Base-by-base conservation (phyloP, 495 filamentous ascomycete species). In the Umbilicaria muhlenbergii region DNA sequence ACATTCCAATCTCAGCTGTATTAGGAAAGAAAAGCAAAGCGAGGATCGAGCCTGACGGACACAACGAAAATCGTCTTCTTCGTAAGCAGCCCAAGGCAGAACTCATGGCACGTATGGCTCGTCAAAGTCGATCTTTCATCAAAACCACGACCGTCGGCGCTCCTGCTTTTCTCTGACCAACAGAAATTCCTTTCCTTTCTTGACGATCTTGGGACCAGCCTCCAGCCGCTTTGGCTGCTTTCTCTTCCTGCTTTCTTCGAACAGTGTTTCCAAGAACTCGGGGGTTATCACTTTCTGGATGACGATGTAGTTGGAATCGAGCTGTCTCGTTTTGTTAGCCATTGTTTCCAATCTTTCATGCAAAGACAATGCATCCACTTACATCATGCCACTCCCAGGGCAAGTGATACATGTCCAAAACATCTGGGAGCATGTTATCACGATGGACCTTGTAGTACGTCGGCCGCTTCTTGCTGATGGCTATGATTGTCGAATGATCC, bases 281-380 rank as follows among this genome's bases (percentile, higher is more conserved):
- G 86, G 77, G 34, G 69, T 67, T 47, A 88, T 75, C 76, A 75
- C 86, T 42, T 73, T 67, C 58, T 83, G 83, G 67, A 88, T 84
- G 43, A 88, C 60, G 43, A 88, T 68, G 48, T 76, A 86, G 42
- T 81, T 75, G 39, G 71, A 67, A 48, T 88, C 80, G 63, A 71
- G 52, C 57, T 61, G 32, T 32, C 16, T 31, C 34, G 2, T 48
- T 63, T 53, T 62, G 61, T 52, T 7, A 39, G 15, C 14, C 17
- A 38, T 14, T 50, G 5, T 28, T 19, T 11, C 37, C 18, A 13
- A 11, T 15, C 19, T 21, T 28, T 28, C 1, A 6, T 6, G 24
- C 24, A 28, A 28, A 28, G 24, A 28, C 24, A 8, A 28, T 28
- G 24, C 24, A 28, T 19, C 32, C 24, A 49, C 50, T 46, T 38